A percentile compares a stretch with the other conserved stretches of the same genome.
Conservation (phyloP, 2,329 filamentous ascomycete species). For the Neurospora crassa region DNA sequence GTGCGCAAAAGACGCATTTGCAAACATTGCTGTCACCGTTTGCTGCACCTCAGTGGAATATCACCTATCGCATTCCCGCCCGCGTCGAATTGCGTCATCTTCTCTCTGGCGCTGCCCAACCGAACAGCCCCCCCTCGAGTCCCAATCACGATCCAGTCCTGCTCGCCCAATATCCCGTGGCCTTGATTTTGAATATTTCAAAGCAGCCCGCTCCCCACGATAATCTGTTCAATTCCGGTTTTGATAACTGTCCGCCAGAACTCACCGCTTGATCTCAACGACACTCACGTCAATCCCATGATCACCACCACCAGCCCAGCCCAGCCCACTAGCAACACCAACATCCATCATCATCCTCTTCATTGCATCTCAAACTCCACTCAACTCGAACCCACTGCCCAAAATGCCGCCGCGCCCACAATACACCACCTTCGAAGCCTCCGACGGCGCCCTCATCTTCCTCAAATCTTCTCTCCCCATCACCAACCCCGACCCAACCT, state of each 20-base stretch:
- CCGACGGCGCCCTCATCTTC: constrained; percentile 26
- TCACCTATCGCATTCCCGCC: no score
- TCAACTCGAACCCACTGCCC: no score
- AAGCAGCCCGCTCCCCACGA: neutral
- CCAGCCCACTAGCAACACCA: neutral
- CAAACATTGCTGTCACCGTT: neutral
- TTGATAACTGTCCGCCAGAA: neutral
- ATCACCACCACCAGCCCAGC: neutral
- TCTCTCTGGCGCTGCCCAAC: neutral
- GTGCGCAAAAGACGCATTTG: no score
- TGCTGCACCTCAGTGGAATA: no score
- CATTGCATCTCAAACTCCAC: no score
- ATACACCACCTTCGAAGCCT: constrained; percentile 16
- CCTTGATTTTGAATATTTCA: no score
- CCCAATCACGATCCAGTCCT: neutral
- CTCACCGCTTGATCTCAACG: neutral
- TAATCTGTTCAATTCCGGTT: neutral
- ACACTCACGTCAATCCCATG: no score
- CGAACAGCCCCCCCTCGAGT: neutral
- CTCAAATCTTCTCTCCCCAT: constrained; percentile 27
- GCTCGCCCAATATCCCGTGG: no score
- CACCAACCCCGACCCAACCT: neutral
- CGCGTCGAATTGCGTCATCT: neutral
- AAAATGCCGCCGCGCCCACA: neutral
- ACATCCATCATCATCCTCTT: no score